These are phyloP conservation scores for Falciphora oryzae DNA, from an alignment of 2,329 filamentous ascomycete species.

Conservation along the genomic window DNA sequence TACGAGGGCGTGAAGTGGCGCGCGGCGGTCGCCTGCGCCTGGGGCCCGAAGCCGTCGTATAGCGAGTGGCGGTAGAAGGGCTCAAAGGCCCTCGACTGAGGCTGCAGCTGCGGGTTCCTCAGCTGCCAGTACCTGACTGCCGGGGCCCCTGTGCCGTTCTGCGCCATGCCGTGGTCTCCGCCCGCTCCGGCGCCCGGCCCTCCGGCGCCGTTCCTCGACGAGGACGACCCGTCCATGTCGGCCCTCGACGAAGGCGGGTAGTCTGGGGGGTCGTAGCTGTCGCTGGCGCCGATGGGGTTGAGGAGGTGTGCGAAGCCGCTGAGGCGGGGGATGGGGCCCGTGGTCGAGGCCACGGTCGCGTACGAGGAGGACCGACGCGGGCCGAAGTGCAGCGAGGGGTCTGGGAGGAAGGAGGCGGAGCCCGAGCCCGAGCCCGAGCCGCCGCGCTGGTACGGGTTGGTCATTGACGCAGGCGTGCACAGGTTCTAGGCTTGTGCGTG, in stretches of 20 bases:
- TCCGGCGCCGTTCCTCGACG: neutral
- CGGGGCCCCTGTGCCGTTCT: neutral
- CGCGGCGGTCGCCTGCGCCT: constrained; percentile 9
- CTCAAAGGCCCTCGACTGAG: constrained; percentile 49
- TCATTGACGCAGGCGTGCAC: constrained; percentile 26
- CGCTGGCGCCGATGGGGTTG: constrained; percentile 20
- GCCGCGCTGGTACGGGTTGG: constrained; percentile 35
- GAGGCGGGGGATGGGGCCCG: constrained; percentile 30
- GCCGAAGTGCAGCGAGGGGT: constrained; percentile 21
- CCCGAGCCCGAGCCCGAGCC: constrained; percentile 13
- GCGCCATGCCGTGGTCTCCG: neutral
- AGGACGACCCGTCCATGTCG: neutral
- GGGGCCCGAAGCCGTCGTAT: constrained; percentile 16
- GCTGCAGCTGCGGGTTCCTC: constrained; percentile 31
- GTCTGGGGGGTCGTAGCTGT: constrained; percentile 3
- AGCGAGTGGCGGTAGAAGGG: constrained; percentile 32
- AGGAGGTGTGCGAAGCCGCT: constrained; percentile 47
- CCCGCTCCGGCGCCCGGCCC: neutral
- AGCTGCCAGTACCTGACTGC: constrained; percentile 7
- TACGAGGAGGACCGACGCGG: constrained; percentile 19
- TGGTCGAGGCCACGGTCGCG: constrained; percentile 29
- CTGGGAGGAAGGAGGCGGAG: constrained; percentile 22
- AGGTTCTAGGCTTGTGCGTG: neutral
- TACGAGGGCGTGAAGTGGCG: constrained; percentile 81
- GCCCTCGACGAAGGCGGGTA: neutral